Evolutionary conservation across 495 filamentous ascomycete species (phyloP).

Genomic region (Neurospora sp.): DNA sequence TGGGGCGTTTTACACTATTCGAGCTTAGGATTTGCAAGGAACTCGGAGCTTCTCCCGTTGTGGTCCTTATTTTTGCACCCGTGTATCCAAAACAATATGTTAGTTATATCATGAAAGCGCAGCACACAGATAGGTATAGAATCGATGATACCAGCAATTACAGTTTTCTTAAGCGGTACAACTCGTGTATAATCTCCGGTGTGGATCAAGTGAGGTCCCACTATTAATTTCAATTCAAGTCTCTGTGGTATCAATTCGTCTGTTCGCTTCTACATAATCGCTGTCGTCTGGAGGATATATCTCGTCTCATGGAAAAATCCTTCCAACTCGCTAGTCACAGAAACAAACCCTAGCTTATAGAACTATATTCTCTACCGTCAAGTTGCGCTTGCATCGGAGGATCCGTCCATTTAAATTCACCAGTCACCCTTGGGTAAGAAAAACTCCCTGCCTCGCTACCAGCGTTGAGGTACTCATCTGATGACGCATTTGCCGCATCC

Average conservation of each 20-base stretch:
- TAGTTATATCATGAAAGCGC: not conserved
- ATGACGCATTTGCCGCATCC: not conserved
- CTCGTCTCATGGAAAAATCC: not conserved
- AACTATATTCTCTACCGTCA: not conserved
- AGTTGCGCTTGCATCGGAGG: not conserved
- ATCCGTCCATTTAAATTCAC: not conserved
- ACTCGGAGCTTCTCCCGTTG: not conserved
- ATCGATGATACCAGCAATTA: not conserved
- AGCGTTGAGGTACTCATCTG: not conserved
- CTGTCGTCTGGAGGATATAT: not conserved
- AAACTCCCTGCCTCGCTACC: not conserved
- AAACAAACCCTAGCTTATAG: not conserved
- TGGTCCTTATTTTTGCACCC: not conserved
- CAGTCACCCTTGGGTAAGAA: no score
- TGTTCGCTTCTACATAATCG: not conserved
- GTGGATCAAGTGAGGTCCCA: not conserved
- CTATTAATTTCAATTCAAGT: not conserved
- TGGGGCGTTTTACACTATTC: not conserved
- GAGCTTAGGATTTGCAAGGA: not conserved
- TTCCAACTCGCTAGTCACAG: not conserved
- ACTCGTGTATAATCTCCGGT: not conserved
- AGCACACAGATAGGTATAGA: not conserved
- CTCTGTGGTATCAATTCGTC: not conserved
- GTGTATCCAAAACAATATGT: not conserved
- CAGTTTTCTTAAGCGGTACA: not conserved